These are phyloP conservation scores for Conticribra guillardii DNA, from an alignment of 108 stramenopile genomes.

Conservation along the genomic window DNA sequence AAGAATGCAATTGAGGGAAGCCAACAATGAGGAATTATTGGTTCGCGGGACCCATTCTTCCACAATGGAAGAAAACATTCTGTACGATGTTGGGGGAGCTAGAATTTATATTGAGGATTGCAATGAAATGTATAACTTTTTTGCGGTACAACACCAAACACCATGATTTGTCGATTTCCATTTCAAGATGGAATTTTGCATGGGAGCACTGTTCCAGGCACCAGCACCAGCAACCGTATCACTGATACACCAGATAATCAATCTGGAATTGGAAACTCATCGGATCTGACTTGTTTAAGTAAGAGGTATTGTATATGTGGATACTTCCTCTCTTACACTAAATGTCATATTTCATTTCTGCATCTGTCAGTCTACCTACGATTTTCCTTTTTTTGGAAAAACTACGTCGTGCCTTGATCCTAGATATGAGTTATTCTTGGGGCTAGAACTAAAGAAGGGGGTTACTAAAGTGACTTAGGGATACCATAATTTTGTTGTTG, in stretches of 20 bases:
- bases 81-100: conserved; percentile 65
- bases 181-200: conserved; percentile 39
- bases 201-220: conserved; percentile 69
- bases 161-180: conserved; percentile 60
- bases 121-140: conserved; percentile 67
- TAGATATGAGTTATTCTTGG: no score
- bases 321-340: no score
- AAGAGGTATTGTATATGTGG: no score
- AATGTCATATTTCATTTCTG: no score
- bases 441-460: no score
- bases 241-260: conserved; percentile 61
- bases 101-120: conserved; percentile 69
- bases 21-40: conserved; percentile 67
- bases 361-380: no score
- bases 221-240: conserved; percentile 42
- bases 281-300: no score
- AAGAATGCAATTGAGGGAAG: conserved; percentile 60
- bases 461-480: no score
- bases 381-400: no score
- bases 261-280: no score
- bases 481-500: no score
- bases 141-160: conserved; percentile 43
- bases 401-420: no score
- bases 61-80: conserved; percentile 51
- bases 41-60: conserved; percentile 62